phyloP scores from a whole-genome alignment of 2,329 filamentous ascomycete genomes.

The Fusarium gaditjirri region DNA sequence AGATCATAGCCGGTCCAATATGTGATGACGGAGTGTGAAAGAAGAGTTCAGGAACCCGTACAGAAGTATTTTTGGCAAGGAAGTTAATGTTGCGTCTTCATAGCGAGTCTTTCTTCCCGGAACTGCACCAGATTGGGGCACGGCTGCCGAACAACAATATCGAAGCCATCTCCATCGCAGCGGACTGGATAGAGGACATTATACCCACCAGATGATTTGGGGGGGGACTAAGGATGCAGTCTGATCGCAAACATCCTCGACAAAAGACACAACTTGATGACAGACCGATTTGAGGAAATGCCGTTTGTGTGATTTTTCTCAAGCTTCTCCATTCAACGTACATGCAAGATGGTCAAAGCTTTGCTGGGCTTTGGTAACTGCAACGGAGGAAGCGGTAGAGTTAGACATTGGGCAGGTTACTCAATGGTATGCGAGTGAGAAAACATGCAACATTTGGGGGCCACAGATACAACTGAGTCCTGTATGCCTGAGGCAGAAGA shows the following conservation, averaged over 20 bases:
- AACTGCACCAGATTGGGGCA: constrained; percentile 9
- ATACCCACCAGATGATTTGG: background rate
- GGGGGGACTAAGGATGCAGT: background rate
- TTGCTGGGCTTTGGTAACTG: constrained; percentile 5
- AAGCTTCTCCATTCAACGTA: constrained; percentile 2
- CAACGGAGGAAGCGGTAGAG: background rate
- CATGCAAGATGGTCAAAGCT: constrained; percentile 1
- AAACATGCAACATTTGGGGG: background rate
- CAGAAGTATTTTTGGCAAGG: background rate
- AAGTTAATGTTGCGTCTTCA: constrained; percentile 1
- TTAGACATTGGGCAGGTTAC: background rate
- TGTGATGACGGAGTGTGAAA: background rate
- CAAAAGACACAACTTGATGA: background rate
- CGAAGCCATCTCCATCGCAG: background rate
- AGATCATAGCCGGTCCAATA: background rate
- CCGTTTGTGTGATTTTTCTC: background rate
- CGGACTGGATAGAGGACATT: constrained; percentile 12
- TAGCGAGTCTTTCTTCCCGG: constrained; percentile 1
- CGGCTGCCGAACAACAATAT: constrained; percentile 7
- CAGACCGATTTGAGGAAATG: background rate
- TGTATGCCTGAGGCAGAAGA: background rate
- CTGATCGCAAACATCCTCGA: background rate
- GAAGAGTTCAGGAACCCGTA: background rate
- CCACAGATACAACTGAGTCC: background rate
- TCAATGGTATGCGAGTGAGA: background rate